Evolutionary conservation across 2,329 filamentous ascomycete species (phyloP).

Genomic region (Leptodontidium sp.): DNA sequence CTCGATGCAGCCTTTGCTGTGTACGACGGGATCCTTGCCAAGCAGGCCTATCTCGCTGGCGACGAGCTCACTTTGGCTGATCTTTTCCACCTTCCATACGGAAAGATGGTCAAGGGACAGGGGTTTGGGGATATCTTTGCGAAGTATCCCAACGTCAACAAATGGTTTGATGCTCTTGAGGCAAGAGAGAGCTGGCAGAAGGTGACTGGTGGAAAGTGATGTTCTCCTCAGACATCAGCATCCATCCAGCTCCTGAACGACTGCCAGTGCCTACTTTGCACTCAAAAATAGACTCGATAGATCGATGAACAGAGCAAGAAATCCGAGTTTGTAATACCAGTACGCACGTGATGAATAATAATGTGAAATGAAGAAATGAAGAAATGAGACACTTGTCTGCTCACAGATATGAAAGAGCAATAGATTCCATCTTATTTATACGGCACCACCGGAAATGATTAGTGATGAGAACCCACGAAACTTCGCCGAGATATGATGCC

Average conservation of each 20-base stretch:
- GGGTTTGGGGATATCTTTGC: conserved; percentile 34
- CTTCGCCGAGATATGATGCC: conserved; percentile 3
- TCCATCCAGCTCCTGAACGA: too few relatives aligned
- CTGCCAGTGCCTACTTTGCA: too few relatives aligned
- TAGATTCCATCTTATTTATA: not conserved
- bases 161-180: conserved; percentile 37
- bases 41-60: conserved; percentile 42
- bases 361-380: not conserved
- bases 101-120: conserved; percentile 28
- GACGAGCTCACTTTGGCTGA: conserved; percentile 43
- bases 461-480: not conserved
- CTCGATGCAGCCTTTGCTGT: conserved; percentile 37
- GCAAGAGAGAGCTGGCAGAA: conserved; percentile 39
- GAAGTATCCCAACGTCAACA: conserved; percentile 36
- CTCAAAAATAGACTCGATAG: too few relatives aligned
- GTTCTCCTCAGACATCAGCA: not conserved
- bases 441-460: not conserved
- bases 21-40: conserved; percentile 42
- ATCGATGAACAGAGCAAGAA: not conserved
- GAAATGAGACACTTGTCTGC: conserved; percentile 3
- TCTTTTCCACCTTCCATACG: conserved; percentile 43
- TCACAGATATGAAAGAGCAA: not conserved
- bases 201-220: conserved; percentile 17
- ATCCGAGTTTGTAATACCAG: not conserved
- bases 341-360: not conserved